These are phyloP conservation scores for Fomitopsis serialis DNA, from an alignment of 768 basidiomycete species.

Conservation along the genomic window DNA sequence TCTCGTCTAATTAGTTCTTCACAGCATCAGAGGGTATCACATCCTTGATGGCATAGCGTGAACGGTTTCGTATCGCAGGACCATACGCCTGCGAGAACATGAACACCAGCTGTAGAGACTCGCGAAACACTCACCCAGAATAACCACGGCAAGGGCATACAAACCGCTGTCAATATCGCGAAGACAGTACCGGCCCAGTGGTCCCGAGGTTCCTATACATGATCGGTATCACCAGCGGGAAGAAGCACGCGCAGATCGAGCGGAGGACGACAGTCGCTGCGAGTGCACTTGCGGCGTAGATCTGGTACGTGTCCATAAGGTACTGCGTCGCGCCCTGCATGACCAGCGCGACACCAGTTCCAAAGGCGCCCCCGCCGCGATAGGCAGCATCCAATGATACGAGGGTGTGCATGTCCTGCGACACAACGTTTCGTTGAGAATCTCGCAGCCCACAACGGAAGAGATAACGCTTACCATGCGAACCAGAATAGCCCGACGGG, in stretches of 20 bases:
- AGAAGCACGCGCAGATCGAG: conserved; percentile 55
- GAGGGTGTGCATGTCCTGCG: conserved; percentile 44
- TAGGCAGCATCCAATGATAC: conserved; percentile 63
- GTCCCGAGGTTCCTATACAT: conserved; percentile 52
- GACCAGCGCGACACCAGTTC: conserved; percentile 56
- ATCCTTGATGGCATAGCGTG: neutral
- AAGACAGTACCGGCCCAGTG: conserved; percentile 53
- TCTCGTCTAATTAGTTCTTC: neutral
- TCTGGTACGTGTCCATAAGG: conserved; percentile 65
- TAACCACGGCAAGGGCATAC: conserved; percentile 50
- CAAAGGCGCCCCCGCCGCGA: conserved; percentile 68
- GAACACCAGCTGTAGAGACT: too few species aligned
- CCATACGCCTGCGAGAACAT: conserved; percentile 17
- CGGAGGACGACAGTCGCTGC: conserved; percentile 66
- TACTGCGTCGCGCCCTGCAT: conserved; percentile 63
- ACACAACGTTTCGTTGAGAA: neutral
- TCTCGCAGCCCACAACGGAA: neutral
- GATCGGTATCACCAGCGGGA: conserved; percentile 51
- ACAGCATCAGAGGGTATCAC: neutral
- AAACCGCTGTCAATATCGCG: conserved; percentile 42
- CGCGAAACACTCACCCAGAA: conserved; percentile 42
- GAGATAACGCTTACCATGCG: conserved; percentile 45
- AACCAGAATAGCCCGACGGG: conserved; percentile 65
- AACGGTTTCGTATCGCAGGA: conserved; percentile 8
- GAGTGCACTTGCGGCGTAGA: conserved; percentile 64